phyloP scores from a whole-genome alignment of 1,284 basidiomycete genomes.

The Sparassis latifolia region DNA sequence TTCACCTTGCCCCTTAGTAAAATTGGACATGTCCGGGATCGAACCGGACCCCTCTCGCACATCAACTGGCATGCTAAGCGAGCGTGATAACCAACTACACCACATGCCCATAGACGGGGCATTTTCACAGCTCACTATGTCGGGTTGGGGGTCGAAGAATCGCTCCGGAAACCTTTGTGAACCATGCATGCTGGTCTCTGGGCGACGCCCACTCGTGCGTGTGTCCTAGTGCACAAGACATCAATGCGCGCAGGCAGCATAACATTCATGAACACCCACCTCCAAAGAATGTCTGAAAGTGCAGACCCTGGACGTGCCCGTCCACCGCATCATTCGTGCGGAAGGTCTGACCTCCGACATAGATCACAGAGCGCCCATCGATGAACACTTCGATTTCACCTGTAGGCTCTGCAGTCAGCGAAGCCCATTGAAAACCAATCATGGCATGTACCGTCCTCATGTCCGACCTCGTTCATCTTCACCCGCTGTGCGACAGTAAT shows the following conservation, averaged over 20 bases:
- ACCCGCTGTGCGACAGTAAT: slow-evolving; percentile 53
- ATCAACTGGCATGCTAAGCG: no score
- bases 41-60: no score
- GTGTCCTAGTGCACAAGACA: slow-evolving; percentile 32
- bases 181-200: slow-evolving; percentile 58
- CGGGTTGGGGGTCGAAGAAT: slow-evolving; percentile 13
- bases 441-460: slow-evolving; percentile 32
- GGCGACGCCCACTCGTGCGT: slow-evolving; percentile 56
- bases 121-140: no score
- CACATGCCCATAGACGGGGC: no score
- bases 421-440: background rate
- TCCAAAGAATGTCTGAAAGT: slow-evolving; percentile 74
- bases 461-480: slow-evolving; percentile 49
- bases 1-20: no score
- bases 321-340: slow-evolving; percentile 31
- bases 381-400: slow-evolving; percentile 54
- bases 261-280: slow-evolving; percentile 30
- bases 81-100: no score
- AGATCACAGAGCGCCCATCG: slow-evolving; percentile 45
- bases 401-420: slow-evolving; percentile 13
- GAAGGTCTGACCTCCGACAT: slow-evolving; percentile 35
- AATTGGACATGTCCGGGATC: no score
- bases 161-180: slow-evolving; percentile 51
- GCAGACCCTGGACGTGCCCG: slow-evolving; percentile 48
- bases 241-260: background rate